Evolutionary conservation across 108 stramenopile genomes (phyloP), one percentile per base, ranked within the genome.

Genomic region (Bacterosira constricta): DNA sequence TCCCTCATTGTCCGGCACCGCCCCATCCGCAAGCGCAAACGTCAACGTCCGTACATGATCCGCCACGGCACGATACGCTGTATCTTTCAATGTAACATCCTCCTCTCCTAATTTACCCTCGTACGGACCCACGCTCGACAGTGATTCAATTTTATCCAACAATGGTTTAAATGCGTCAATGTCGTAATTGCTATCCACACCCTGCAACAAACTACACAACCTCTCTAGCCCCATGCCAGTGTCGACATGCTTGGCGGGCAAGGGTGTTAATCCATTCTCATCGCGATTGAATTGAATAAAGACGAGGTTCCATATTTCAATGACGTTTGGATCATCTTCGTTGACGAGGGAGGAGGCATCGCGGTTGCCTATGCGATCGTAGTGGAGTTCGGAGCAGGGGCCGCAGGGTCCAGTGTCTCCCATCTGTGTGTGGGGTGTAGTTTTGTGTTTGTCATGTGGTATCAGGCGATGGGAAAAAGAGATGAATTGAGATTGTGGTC

Each of bases 201-300:
- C 73, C 69, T 99, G 97, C 53, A 99, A 76, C 51, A 98, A 90
- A 60, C 83, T 82, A 21, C 95, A 88, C 25, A 99, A 73, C 36
- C 99, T 91, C 77, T 99, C 99, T 62, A 98, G 80, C 56, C 99
- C 99, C 98, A 99, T 97, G 47, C 99, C 99, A 12, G 99, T 99
- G 73, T 99, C 99, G 38, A 98, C 91, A 71, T 99, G 99, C 73
- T 96, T 85, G 52, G 80, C 77, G 6, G 99, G 99, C 17, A 99
- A 70, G 0, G 83, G 50, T 4, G 77, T 52, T 46, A 98, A 71
- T 42, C 85, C 85, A 31, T 82, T 79, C 38, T 80, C 84, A 60
- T 94, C 82, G 45, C 93, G 86, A 78, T 97, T 96, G 90, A 86
- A 99, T 84, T 98, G 97, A 72, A 99, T 98, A 64, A 99, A 99